Evolutionary conservation across 805 yeast species (phyloP), one percentile per base, ranked within the genome.

Genomic region (Saccharomycopsis lassenensis): DNA sequence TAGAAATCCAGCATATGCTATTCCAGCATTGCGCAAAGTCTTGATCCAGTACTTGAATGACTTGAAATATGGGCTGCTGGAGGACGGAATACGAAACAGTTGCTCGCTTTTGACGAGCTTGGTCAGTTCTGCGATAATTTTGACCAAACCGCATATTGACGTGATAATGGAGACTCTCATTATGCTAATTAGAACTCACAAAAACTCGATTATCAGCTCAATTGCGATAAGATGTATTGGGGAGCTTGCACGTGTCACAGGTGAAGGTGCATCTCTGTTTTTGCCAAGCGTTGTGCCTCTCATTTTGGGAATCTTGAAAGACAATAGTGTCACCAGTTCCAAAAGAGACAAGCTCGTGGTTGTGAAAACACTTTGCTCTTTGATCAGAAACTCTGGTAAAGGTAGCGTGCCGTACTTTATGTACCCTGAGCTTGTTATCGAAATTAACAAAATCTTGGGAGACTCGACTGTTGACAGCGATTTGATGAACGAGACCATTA

Each of bases 1-100:
- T 2, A 78, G 85, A 27, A 91, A 91, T 49, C 97, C 99, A 0
- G 96, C 98, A 0, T 89, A 85, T 55, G 83, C 91, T 44, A 86
- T 89, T 25, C 98, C 99, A 0, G 83, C 94, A 0, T 63, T 91
- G 36, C 68, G 97, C 47, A 89, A 85, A 52, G 74, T 89, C 0
- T 58, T 93, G 43, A 74, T 91, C 29, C 96, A 89, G 53, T 63
- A 87, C 10, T 56, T 93, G 31, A 85, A 95, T 0, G 82, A 83
- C 41, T 61, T 91, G 34, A 94, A 86, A 49, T 86, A 77, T 54
- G 81, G 94, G 2, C 75, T 79, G 7, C 71, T 76, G 30, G 69
- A 85, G 23, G 58, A 80, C 18, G 79, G 76, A 46, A 82, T 80
- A 48, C 98, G 91, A 55, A 95, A 87, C 52, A 77, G 86, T 42